Conservation (phyloP, 352 stramenopile species). For the Globisporangium okanoganense region DNA sequence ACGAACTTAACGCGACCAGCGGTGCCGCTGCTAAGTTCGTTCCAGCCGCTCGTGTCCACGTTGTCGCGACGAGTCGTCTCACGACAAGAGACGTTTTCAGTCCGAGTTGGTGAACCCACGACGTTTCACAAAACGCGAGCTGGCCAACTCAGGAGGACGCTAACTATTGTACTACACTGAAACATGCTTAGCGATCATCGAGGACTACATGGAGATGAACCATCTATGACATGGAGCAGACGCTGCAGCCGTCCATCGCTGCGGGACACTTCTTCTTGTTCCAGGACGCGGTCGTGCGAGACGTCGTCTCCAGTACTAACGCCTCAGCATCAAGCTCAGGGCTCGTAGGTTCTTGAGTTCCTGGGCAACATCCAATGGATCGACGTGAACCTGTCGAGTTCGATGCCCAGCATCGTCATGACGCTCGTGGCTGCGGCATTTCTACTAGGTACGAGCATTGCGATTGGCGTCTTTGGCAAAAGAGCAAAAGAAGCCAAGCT, state of each 20-base stretch:
- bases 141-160: background rate
- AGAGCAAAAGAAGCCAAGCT: background rate
- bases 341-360: too few relatives aligned
- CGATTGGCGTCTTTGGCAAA: background rate
- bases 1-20: background rate
- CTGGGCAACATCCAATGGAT: background rate
- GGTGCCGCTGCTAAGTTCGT: too few relatives aligned
- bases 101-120: background rate
- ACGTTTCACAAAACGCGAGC: background rate
- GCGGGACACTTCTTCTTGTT: constrained; percentile 30
- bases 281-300: constrained; percentile 22
- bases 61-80: background rate
- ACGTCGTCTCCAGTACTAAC: background rate
- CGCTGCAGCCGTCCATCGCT: constrained; percentile 27
- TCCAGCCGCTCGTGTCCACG: background rate
- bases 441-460: background rate
- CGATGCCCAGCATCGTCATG: background rate
- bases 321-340: too few relatives aligned
- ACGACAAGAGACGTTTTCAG: too few relatives aligned
- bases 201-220: constrained; percentile 20
- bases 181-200: background rate
- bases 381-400: constrained; percentile 7
- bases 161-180: too few relatives aligned
- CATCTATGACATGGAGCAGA: constrained; percentile 35
- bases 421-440: background rate